Evolutionary conservation across 331 rosid genomes (phyloP).

Genomic region (Malus hybrid): DNA sequence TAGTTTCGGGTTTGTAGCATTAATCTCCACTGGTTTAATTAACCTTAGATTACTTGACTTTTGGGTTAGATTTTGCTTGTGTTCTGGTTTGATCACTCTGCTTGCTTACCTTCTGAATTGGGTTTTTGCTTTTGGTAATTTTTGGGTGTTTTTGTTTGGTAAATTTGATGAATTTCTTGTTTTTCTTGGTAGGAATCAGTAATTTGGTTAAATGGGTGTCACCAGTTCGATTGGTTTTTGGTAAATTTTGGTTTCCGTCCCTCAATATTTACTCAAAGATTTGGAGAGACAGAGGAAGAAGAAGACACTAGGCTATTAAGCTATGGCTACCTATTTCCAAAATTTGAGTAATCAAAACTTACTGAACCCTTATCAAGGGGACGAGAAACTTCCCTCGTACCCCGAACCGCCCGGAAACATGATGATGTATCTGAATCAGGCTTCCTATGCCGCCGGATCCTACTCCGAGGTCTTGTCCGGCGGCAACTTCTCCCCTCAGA

Average conservation of each 20-base stretch:
- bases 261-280: not conserved
- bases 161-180: not conserved
- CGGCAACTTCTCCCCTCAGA: constrained; percentile 35
- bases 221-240: not conserved
- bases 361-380: constrained; percentile 26
- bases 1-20: not conserved
- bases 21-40: not conserved
- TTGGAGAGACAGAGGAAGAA: not conserved
- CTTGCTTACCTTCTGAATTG: not conserved
- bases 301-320: not conserved
- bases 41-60: too few relatives aligned
- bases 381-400: not conserved
- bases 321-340: constrained; percentile 32
- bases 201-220: not conserved
- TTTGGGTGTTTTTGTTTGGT: not conserved
- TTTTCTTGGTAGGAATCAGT: not conserved
- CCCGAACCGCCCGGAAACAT: constrained; percentile 30
- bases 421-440: constrained; percentile 55
- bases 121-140: not conserved
- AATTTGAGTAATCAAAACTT: constrained; percentile 29
- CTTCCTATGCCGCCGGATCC: constrained; percentile 50
- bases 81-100: not conserved
- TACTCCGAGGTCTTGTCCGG: constrained; percentile 48
- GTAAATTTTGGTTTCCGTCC: not conserved
- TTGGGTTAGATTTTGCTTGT: not conserved